phyloP scores from a whole-genome alignment of 495 filamentous ascomycete genomes.

The Neurospora sp. region DNA sequence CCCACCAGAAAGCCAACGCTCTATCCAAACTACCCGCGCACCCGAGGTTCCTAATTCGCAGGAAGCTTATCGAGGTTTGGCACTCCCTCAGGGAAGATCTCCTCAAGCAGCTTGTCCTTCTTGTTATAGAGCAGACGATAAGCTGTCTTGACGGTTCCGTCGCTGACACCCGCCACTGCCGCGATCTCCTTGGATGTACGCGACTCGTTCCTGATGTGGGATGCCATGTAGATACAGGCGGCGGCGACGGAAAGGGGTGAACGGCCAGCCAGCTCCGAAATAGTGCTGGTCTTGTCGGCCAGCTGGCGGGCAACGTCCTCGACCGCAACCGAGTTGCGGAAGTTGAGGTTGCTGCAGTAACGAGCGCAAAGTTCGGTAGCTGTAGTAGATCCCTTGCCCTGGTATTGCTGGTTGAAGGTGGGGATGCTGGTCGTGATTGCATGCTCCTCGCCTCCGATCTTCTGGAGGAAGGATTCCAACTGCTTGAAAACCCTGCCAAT shows the following conservation, averaged over 20 bases:
- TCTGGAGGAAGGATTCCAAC: constrained; percentile 74
- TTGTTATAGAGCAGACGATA: constrained; percentile 77
- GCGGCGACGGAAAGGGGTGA: constrained; percentile 91
- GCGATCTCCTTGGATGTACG: constrained; percentile 79
- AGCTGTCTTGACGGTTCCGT: constrained; percentile 89
- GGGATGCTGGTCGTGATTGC: constrained; percentile 17
- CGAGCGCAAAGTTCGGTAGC: constrained; percentile 78
- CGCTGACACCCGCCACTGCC: constrained; percentile 71
- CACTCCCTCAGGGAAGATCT: constrained; percentile 59
- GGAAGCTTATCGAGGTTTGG: constrained; percentile 63
- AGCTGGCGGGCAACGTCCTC: constrained; percentile 63
- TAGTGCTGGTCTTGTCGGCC: constrained; percentile 58
- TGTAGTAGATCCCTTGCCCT: constrained; percentile 66
- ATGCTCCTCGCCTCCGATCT: constrained; percentile 30
- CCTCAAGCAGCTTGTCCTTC: constrained; percentile 60
- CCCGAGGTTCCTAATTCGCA: constrained; percentile 11
- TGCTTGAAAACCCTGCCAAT: constrained; percentile 93
- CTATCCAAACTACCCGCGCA: neutral
- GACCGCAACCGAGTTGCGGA: constrained; percentile 52
- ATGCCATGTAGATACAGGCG: constrained; percentile 92
- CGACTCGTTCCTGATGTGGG: constrained; percentile 67
- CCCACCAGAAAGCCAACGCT: neutral
- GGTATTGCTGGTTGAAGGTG: constrained; percentile 46
- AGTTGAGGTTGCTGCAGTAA: constrained; percentile 69
- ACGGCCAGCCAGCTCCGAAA: constrained; percentile 76